Conservation (phyloP, 2,329 filamentous ascomycete genomes). For the Colletotrichum sp. region DNA sequence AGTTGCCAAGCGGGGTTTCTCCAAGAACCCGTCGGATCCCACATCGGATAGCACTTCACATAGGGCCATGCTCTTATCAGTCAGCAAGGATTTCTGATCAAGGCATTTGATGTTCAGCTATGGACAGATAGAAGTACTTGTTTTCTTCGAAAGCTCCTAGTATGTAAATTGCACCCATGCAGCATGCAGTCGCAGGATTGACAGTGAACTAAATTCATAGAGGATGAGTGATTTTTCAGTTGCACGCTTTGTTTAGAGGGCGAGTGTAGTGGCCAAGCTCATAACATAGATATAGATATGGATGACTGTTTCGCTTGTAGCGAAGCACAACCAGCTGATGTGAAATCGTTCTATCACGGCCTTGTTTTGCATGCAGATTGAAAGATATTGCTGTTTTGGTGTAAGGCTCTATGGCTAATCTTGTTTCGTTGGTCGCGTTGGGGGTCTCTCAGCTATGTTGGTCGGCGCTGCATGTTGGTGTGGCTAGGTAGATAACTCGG, state of each 20-base stretch:
- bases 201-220: fast-evolving
- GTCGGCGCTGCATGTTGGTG: background rate
- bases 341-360: background rate
- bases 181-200: background rate
- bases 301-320: background rate
- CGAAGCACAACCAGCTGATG: background rate
- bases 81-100: background rate
- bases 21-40: background rate
- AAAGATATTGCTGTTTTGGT: background rate
- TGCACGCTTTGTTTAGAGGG: background rate
- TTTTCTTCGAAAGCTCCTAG: fast-evolving
- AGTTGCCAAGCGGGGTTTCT: background rate
- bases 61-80: background rate
- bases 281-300: background rate
- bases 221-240: background rate
- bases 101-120: background rate
- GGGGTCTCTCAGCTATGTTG: background rate
- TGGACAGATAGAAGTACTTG: background rate
- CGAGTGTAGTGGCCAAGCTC: background rate
- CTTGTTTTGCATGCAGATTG: background rate
- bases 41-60: background rate
- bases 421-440: background rate
- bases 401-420: background rate
- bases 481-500: background rate
- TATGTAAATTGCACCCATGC: fast-evolving